phyloP scores from a whole-genome alignment of 768 basidiomycete genomes.

The Russula lepida region DNA sequence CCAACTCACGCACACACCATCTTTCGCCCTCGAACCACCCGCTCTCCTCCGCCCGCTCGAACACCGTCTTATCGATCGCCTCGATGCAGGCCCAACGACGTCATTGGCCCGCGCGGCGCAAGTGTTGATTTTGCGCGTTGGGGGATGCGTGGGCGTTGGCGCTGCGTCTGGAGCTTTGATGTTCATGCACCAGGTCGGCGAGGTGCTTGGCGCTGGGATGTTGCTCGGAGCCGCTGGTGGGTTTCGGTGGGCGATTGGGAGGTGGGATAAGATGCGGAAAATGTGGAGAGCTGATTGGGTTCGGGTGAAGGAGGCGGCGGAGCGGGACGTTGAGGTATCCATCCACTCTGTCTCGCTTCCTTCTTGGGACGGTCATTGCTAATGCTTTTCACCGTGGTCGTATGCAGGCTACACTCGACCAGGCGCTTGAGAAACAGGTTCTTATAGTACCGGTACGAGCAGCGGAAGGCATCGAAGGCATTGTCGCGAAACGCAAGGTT shows the following conservation, averaged over 20 bases:
- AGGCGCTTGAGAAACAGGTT: slow-evolving; percentile 19
- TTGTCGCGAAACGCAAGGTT: slow-evolving; percentile 11
- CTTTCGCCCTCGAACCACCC: slow-evolving; percentile 9
- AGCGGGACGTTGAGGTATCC: slow-evolving; percentile 25
- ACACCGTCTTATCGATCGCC: slow-evolving; percentile 16
- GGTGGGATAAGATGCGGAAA: slow-evolving; percentile 26
- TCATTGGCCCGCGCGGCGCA: slow-evolving; percentile 25
- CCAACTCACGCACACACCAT: slow-evolving; percentile 17
- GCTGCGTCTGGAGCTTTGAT: slow-evolving; percentile 21
- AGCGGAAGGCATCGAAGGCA: slow-evolving; percentile 17
- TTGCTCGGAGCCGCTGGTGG: slow-evolving; percentile 19
- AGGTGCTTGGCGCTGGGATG: slow-evolving; percentile 22
- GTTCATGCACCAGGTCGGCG: slow-evolving; percentile 13
- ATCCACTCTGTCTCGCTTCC: background rate
- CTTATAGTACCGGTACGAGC: slow-evolving; percentile 19
- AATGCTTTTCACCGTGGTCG: background rate
- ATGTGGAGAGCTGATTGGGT: slow-evolving; percentile 26
- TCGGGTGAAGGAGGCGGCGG: slow-evolving; percentile 25
- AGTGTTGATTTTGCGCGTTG: slow-evolving; percentile 18
- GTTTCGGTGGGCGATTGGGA: slow-evolving; percentile 23
- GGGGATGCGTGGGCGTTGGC: slow-evolving; percentile 15
- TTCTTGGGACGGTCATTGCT: background rate
- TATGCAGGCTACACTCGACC: slow-evolving; percentile 10
- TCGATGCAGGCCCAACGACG: slow-evolving; percentile 11
- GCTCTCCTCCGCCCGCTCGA: slow-evolving; percentile 18